Base-by-base conservation (phyloP, 2,329 filamentous ascomycete genomes). In the Fusarium incarnatum region DNA sequence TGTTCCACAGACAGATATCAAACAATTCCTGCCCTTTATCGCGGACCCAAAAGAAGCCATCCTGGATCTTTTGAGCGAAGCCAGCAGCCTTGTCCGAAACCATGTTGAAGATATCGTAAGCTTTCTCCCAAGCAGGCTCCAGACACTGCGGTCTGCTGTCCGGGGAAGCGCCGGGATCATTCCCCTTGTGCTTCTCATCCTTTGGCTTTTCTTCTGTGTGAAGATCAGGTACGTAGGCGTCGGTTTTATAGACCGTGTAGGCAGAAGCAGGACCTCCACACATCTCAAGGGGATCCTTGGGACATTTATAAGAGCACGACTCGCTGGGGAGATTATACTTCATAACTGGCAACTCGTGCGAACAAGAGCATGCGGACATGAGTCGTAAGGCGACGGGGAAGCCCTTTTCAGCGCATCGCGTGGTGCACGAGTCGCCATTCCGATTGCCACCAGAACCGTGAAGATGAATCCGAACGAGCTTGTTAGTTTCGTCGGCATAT, bases 21-120 rank as follows among this genome's bases (percentile, higher is more conserved):
- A 66, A 66, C 2, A 66, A 1, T 22, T 34, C 18, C 32, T 66
- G 63, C 2, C 42, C 54, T 22, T 64, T 54, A 7, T 66, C 61
- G 3, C 64, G 20, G 5, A 66, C 10, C 6, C 10, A 18, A 22
- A 18, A 30, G 16, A 66, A 44, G 2, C 15, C 25, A 2, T 9
- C 12, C 8, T 34, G 28, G 8, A 25, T 8, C 0, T 12, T 40
- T 16, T 16, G 28, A 6, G 23, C 13, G 20, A 60, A 6, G 3
- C 6, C 30, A 2, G n/a, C 18, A 16, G 22, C 16, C 18, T 28
- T 60, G 2, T 20, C 8, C 18, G 23, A 7, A 22, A 9, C 60
- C 23, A 40, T 0, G 20, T 32, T 11, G 23, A 48, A 28, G 5
- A 42, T 8, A 22, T 64, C 50, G 1, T 34, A 23, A 5, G 37